phyloP scores from a whole-genome alignment of 2,329 filamentous ascomycete species.

The Incumbomyces delicatus region DNA sequence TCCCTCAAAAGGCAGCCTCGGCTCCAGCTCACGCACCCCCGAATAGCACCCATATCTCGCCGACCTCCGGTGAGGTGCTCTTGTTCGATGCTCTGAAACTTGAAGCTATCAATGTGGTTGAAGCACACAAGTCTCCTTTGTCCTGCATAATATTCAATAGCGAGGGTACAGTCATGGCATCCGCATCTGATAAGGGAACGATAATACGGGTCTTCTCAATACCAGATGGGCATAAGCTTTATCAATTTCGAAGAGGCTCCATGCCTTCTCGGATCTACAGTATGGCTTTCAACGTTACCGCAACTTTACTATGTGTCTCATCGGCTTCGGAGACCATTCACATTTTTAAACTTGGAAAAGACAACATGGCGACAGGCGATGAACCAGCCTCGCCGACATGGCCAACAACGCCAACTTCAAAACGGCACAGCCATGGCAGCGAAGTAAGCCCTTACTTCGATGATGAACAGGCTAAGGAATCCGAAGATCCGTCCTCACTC shows the following conservation, averaged over 20 bases:
- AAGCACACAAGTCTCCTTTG: constrained; percentile 84
- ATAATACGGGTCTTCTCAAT: constrained; percentile 95
- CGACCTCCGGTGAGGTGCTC: constrained; percentile 83
- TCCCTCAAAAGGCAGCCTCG: constrained; percentile 56
- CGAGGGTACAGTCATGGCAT: constrained; percentile 83
- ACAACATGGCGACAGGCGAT: constrained; percentile 9
- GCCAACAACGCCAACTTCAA: constrained; percentile 8
- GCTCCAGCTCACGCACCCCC: constrained; percentile 77
- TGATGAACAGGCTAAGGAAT: constrained; percentile 23
- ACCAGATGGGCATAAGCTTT: constrained; percentile 82
- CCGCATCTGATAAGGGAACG: constrained; percentile 92
- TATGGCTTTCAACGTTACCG: constrained; percentile 97
- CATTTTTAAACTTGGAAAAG: constrained; percentile 67
- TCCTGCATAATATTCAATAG: constrained; percentile 87
- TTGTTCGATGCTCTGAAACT: constrained; percentile 84
- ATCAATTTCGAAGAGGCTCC: constrained; percentile 89
- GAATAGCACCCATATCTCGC: constrained; percentile 63
- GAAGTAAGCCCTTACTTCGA: constrained; percentile 29
- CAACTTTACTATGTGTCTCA: constrained; percentile 86
- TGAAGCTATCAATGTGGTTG: constrained; percentile 89
- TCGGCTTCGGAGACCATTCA: constrained; percentile 95
- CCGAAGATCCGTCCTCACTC: constrained; percentile 25
- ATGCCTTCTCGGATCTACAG: constrained; percentile 94
- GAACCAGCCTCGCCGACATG: constrained; percentile 16
- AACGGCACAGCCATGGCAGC: constrained; percentile 19